phyloP scores from a whole-genome alignment of 1,284 basidiomycete genomes.

The Sanghuangporus weigelae region DNA sequence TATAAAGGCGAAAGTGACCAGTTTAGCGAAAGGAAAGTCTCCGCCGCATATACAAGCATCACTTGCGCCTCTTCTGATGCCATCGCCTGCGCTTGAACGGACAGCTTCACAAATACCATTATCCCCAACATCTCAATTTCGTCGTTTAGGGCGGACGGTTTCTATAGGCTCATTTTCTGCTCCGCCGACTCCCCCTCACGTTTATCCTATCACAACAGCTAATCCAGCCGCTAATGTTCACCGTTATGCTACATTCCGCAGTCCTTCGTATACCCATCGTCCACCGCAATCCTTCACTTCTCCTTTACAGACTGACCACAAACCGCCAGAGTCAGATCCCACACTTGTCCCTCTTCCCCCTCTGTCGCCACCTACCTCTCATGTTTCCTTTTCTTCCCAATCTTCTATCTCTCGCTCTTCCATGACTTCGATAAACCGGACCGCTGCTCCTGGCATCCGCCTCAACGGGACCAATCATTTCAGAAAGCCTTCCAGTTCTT shows the following conservation, averaged over 20 bases:
- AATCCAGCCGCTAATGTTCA: slow-evolving; percentile 52
- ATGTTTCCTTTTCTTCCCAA: slow-evolving; percentile 45
- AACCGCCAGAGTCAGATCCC: slow-evolving; percentile 42
- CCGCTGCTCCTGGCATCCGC: slow-evolving; percentile 30
- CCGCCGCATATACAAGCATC: slow-evolving; percentile 23
- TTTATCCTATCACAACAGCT: slow-evolving; percentile 55
- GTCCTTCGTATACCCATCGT: slow-evolving; percentile 30
- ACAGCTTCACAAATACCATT: slow-evolving; percentile 22
- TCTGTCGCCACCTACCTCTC: slow-evolving; percentile 63
- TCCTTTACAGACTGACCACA: slow-evolving; percentile 20
- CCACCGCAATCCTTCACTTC: slow-evolving; percentile 34
- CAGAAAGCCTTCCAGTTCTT: neutral
- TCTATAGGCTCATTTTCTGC: slow-evolving; percentile 26
- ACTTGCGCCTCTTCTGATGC: slow-evolving; percentile 24
- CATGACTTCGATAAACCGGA: slow-evolving; percentile 47
- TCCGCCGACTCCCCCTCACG: slow-evolving; percentile 18
- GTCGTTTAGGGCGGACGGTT: slow-evolving; percentile 30
- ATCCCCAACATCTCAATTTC: slow-evolving; percentile 35
- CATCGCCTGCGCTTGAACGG: slow-evolving; percentile 29
- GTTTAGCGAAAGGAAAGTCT: slow-evolving; percentile 34
- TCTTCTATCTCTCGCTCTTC: slow-evolving; percentile 42
- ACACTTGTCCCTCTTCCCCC: slow-evolving; percentile 51
- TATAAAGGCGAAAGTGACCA: slow-evolving; percentile 55
- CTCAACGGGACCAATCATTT: slow-evolving; percentile 21
- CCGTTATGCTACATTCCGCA: slow-evolving; percentile 39